Percentiles rank a stretch among this genome's conserved stretches.
Conservation (phyloP, 371 early-diverging fungal species). For the Basidiobolus meristosporus region DNA sequence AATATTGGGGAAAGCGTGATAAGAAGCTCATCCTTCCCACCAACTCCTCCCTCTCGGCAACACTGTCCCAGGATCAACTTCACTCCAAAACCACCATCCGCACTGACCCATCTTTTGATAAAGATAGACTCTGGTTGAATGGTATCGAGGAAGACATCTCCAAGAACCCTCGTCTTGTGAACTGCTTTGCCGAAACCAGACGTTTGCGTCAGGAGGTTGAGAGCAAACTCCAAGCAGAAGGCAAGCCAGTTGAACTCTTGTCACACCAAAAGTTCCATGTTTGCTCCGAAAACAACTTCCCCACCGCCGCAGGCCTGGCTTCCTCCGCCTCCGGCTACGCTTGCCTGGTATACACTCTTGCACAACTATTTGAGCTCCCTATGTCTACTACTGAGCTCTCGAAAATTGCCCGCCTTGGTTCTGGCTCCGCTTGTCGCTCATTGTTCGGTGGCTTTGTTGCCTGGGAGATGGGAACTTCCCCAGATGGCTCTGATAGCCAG, state of each 20-base stretch:
- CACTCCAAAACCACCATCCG: conserved; percentile 84
- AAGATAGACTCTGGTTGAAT: conserved; percentile 85
- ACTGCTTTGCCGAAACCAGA: conserved; percentile 68
- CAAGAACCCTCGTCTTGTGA: conserved; percentile 63
- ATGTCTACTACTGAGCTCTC: conserved; percentile 56
- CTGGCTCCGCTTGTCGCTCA: conserved; percentile 94
- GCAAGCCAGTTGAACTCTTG: conserved; percentile 17
- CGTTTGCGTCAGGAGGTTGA: conserved; percentile 48
- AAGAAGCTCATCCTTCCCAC: conserved; percentile 81
- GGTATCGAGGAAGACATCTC: conserved; percentile 70
- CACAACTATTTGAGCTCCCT: conserved; percentile 54
- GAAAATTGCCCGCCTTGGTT: conserved; percentile 86
- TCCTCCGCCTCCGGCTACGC: conserved; percentile 96
- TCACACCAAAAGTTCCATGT: conserved; percentile 51
- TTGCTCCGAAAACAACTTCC: conserved; percentile 94
- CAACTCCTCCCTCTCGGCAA: conserved; percentile 91
- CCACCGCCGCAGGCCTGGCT: conserved; percentile 98
- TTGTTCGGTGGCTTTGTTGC: conserved; percentile 94
- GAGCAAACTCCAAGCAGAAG: conserved; percentile 16
- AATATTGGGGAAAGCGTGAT: conserved; percentile 98
- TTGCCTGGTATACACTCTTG: conserved; percentile 73
- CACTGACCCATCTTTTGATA: conserved; percentile 33
- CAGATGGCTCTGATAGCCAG: conserved; percentile 69
- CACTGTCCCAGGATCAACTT: conserved; percentile 88
- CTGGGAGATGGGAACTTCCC: conserved; percentile 74